These are phyloP conservation scores for Picochlorum sp. DNA, from an alignment of 139 green algal species.

Conservation along the genomic window DNA sequence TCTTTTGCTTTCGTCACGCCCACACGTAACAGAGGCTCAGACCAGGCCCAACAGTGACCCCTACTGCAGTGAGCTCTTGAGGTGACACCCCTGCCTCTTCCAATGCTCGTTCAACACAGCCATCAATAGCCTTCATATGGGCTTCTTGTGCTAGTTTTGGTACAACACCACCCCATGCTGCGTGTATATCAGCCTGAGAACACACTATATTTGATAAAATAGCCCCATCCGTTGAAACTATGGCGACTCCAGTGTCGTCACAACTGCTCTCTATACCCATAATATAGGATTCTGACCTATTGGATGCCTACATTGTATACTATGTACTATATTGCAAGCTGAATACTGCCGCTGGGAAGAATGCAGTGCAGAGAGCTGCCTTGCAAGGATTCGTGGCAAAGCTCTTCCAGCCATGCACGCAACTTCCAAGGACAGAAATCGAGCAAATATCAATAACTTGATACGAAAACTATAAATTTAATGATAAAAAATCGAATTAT, in stretches of 20 bases:
- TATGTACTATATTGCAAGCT: neutral
- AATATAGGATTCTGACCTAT: slow-evolving; percentile 36
- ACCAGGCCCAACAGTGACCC: slow-evolving; percentile 91
- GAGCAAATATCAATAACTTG: no score
- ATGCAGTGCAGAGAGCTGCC: neutral
- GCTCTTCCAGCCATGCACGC: no score
- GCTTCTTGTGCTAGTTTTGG: slow-evolving; percentile 81
- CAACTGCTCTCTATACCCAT: slow-evolving; percentile 94
- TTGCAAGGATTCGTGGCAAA: no score
- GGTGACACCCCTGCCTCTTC: slow-evolving; percentile 32
- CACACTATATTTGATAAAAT: slow-evolving; percentile 72
- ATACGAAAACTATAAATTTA: no score
- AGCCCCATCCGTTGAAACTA: slow-evolving; percentile 62
- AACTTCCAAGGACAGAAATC: no score
- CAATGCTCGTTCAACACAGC: slow-evolving; percentile 65
- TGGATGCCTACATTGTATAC: neutral
- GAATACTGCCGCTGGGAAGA: neutral
- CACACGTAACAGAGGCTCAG: slow-evolving; percentile 87
- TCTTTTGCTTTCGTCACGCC: slow-evolving; percentile 83
- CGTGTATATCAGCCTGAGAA: slow-evolving; percentile 84
- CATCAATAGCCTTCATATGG: slow-evolving; percentile 85
- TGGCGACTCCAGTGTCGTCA: slow-evolving; percentile 88
- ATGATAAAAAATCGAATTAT: no score
- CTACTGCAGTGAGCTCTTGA: slow-evolving; percentile 64
- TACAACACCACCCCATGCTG: slow-evolving; percentile 87